Evolutionary conservation across 352 stramenopile genomes (phyloP).

Genomic region (Phytophthora melonis): DNA sequence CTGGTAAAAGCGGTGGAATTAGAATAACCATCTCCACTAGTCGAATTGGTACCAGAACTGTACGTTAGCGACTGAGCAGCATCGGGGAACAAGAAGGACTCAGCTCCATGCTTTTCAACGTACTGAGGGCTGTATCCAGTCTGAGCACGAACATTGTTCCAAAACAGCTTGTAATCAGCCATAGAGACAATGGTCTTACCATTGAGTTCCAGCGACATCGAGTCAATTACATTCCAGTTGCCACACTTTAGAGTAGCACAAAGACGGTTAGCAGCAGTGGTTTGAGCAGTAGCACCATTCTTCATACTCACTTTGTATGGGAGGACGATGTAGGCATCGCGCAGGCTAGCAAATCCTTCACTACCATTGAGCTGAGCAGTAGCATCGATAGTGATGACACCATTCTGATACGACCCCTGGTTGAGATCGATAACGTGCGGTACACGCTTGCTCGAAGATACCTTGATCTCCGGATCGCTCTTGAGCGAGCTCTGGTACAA

Average conservation of each 20-base stretch:
- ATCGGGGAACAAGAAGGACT: conserved; percentile 40
- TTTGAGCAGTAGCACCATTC: conserved; percentile 10
- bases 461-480: conserved; percentile 9
- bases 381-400: conserved; percentile 14
- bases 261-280: conserved; percentile 29
- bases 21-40: conserved; percentile 14
- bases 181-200: conserved; percentile 34
- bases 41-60: too few relatives aligned
- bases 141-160: conserved; percentile 42
- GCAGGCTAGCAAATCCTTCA: conserved; percentile 15
- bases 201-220: conserved; percentile 33
- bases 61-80: conserved; percentile 4
- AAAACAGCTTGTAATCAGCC: conserved; percentile 35
- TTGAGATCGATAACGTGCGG: conserved; percentile 13
- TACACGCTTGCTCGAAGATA: conserved; percentile 7
- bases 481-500: conserved; percentile 15
- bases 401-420: conserved; percentile 11
- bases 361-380: conserved; percentile 13
- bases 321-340: conserved; percentile 17
- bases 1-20: conserved; percentile 18
- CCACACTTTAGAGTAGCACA: conserved; percentile 33
- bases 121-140: conserved; percentile 29
- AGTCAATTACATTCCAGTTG: conserved; percentile 33
- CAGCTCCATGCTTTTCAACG: conserved; percentile 41
- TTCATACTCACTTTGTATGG: conserved; percentile 18